Percentiles rank a stretch among this genome's conserved stretches.
Conservation (phyloP, 176 grass and related monocot species). For the Avena insularis region DNA sequence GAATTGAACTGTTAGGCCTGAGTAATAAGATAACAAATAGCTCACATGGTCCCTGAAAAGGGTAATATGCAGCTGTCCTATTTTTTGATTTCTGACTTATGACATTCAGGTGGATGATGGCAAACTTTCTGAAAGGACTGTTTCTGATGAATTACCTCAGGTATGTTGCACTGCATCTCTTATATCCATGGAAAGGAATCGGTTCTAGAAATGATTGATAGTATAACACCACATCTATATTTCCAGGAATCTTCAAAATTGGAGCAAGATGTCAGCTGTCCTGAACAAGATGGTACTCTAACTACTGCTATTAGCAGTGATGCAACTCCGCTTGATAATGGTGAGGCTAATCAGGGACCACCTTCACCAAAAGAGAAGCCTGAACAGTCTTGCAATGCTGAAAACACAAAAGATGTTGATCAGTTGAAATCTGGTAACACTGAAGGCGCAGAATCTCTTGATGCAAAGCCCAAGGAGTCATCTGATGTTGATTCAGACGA, state of each 20-base stretch:
- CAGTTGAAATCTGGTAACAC: slow-evolving; percentile 46
- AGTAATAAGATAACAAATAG: not conserved
- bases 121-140: slow-evolving; percentile 85
- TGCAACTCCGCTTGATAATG: slow-evolving; percentile 53
- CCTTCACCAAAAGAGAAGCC: slow-evolving; percentile 68
- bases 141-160: slow-evolving; percentile 84
- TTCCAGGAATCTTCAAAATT: slow-evolving; percentile 65
- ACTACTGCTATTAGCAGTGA: slow-evolving; percentile 42
- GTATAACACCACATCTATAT: slow-evolving; percentile 7
- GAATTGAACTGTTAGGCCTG: not conserved
- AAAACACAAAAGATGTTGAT: slow-evolving; percentile 49
- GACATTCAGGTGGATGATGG: slow-evolving; percentile 71
- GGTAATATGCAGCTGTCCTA: slow-evolving; percentile 30
- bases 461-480: slow-evolving; percentile 20
- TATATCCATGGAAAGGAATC: slow-evolving; percentile 8
- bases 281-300: slow-evolving; percentile 59
- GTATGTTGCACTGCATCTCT: slow-evolving; percentile 43
- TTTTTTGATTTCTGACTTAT: slow-evolving; percentile 43
- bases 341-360: slow-evolving; percentile 50
- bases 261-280: slow-evolving; percentile 57
- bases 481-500: slow-evolving; percentile 42
- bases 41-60: slow-evolving; percentile 7
- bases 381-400: slow-evolving; percentile 36
- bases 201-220: slow-evolving; percentile 14
- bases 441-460: slow-evolving; percentile 44